Conservation (phyloP, 225 moss, liverwort and hornwort species). For the Lunularia cruciata region DNA sequence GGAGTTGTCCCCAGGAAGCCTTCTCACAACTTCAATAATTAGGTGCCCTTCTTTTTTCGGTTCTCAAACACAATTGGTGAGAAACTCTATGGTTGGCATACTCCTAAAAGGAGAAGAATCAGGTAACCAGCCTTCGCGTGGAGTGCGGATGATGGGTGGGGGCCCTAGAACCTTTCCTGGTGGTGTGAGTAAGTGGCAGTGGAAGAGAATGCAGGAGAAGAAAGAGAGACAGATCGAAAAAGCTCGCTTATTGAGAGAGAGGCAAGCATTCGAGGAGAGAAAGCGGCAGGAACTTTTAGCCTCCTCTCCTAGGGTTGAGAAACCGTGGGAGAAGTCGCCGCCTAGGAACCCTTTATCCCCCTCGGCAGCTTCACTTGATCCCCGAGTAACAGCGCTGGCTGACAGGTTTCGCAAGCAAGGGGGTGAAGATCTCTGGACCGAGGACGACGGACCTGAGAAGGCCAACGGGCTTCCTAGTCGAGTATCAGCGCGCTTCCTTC, state of each 20-base stretch:
- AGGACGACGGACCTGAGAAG: conserved; percentile 67
- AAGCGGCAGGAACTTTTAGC: conserved; percentile 65
- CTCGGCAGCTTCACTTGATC: conserved; percentile 55
- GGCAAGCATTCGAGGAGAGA: conserved; percentile 83
- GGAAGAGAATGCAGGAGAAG: conserved; percentile 94
- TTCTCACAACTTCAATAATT: background rate
- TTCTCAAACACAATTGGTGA: too few species aligned
- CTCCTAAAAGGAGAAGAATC: background rate
- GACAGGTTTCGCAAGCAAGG: conserved; percentile 68
- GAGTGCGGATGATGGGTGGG: conserved; percentile 88
- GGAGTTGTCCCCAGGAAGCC: background rate
- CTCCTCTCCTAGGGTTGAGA: conserved; percentile 59
- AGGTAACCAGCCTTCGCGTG: conserved; percentile 6
- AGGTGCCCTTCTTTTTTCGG: background rate
- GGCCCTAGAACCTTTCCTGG: conserved; percentile 94
- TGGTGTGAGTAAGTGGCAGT: conserved; percentile 94
- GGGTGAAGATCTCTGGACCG: conserved; percentile 85
- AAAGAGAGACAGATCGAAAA: conserved; percentile 89
- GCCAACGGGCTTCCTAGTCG: conserved; percentile 37
- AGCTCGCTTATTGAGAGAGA: conserved; percentile 79
- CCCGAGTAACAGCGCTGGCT: conserved; percentile 68
- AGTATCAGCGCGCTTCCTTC: conserved; percentile 61
- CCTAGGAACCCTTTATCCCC: conserved; percentile 49
- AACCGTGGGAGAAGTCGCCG: conserved; percentile 72
- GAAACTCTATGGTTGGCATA: background rate